phyloP scores from a whole-genome alignment of 371 early-diverging fungal species.

The Furculomyces boomerangus region DNA sequence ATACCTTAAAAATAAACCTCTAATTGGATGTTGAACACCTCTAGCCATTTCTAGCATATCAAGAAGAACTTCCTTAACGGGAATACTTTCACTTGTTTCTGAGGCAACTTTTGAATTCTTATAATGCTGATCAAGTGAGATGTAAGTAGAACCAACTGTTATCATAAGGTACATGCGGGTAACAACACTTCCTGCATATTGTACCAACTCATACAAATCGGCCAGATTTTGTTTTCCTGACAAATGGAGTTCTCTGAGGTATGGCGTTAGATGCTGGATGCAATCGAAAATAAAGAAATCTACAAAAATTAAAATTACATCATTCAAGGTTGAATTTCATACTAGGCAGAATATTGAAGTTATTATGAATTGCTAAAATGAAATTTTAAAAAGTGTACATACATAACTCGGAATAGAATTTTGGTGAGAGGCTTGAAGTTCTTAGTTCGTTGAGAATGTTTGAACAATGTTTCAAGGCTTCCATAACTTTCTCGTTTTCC shows the following conservation, averaged over 20 bases:
- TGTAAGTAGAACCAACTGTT: conserved; percentile 86
- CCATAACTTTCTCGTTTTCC: conserved; percentile 66
- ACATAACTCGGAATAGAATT: conserved; percentile 94
- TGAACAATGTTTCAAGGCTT: conserved; percentile 88
- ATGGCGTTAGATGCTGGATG: conserved; percentile 68
- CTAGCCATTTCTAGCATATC: conserved; percentile 96
- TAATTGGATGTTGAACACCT: conserved; percentile 92
- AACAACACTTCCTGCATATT: conserved; percentile 93
- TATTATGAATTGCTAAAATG: neutral
- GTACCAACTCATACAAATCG: conserved; percentile 90
- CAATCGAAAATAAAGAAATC: conserved; percentile 88
- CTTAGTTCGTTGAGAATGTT: conserved; percentile 89
- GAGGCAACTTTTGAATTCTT: neutral
- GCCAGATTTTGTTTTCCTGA: conserved; percentile 74
- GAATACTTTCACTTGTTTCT: conserved; percentile 34
- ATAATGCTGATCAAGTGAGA: conserved; percentile 34
- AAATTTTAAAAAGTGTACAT: neutral
- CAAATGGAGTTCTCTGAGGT: conserved; percentile 69
- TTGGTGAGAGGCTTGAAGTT: conserved; percentile 81
- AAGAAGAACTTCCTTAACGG: conserved; percentile 82
- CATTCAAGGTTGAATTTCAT: no score
- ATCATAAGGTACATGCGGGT: conserved; percentile 94
- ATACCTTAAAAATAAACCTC: conserved; percentile 87
- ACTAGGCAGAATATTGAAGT: no score
- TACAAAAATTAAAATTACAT: conserved; percentile 10